Conservation (phyloP, 1,284 basidiomycete species). For the Microstroma glucosiphilum region DNA sequence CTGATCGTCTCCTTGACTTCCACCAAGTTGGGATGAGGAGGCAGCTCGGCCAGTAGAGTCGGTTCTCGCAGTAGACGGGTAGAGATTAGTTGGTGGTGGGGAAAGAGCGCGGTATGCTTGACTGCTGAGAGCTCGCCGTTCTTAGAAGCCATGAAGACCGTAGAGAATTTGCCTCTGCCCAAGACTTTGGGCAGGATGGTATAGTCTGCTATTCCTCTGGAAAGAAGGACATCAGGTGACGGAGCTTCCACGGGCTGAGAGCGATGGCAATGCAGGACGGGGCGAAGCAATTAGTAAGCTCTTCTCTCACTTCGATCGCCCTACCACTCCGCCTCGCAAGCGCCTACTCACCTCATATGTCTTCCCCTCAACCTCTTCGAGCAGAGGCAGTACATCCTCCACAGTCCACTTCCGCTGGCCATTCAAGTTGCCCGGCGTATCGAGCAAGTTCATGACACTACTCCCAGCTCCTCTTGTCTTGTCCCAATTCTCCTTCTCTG, state of each 20-base stretch:
- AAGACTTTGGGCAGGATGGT: constrained; percentile 48
- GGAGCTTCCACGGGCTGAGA: constrained; percentile 22
- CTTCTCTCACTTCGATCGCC: neutral
- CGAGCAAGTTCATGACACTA: constrained; percentile 34
- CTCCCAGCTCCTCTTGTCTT: constrained; percentile 43
- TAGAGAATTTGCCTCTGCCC: constrained; percentile 49
- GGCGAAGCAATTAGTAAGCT: neutral
- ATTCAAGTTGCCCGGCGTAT: constrained; percentile 19
- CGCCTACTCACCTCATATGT: constrained; percentile 7
- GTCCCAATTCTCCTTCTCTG: constrained; percentile 41
- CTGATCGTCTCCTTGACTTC: constrained; percentile 57
- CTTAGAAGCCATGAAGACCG: constrained; percentile 48
- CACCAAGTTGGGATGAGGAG: constrained; percentile 58
- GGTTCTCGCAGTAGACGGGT: constrained; percentile 58
- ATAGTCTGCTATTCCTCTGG: constrained; percentile 47
- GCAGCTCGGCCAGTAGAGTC: constrained; percentile 56
- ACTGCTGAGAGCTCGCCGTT: constrained; percentile 53
- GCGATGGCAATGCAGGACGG: constrained; percentile 4
- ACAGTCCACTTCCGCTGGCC: constrained; percentile 16
- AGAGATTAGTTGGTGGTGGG: constrained; percentile 59
- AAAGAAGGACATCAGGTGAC: constrained; percentile 43
- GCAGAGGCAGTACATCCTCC: constrained; percentile 15
- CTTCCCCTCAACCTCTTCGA: constrained; percentile 14
- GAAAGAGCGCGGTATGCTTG: constrained; percentile 59
- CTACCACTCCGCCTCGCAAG: constrained; percentile 10